These are phyloP conservation scores for Tylopilus plumbeoviolaceoides DNA, from an alignment of 768 basidiomycete species.

Conservation along the genomic window DNA sequence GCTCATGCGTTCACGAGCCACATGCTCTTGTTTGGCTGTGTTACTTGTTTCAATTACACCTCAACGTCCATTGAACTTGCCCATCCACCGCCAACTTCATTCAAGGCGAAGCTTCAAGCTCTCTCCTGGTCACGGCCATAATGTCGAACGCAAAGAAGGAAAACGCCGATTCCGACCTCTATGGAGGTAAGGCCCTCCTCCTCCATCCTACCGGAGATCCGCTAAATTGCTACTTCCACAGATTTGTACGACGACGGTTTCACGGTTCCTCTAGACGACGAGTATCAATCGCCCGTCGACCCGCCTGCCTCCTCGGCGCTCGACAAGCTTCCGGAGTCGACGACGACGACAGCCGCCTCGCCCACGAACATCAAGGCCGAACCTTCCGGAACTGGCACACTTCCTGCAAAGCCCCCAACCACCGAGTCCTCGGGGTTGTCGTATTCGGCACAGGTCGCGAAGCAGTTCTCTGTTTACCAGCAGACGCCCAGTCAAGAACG, in stretches of 20 bases:
- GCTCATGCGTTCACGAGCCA: neutral
- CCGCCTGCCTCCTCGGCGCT: slow-evolving; percentile 19
- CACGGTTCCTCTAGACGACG: slow-evolving; percentile 30
- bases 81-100: slow-evolving; percentile 7
- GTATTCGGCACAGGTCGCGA: slow-evolving; percentile 62
- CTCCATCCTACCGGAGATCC: neutral
- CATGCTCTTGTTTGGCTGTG: slow-evolving; percentile 25
- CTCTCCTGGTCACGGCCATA: neutral
- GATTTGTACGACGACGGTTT: slow-evolving; percentile 54
- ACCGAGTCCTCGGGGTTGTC: slow-evolving; percentile 36
- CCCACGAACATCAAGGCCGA: slow-evolving; percentile 22
- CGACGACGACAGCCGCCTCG: slow-evolving; percentile 16
- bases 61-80: neutral
- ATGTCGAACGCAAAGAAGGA: slow-evolving; percentile 27
- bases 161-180: slow-evolving; percentile 38
- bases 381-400: slow-evolving; percentile 15
- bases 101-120: neutral
- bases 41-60: neutral
- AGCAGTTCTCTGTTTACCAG: slow-evolving; percentile 60
- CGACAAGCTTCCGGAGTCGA: slow-evolving; percentile 16
- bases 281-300: slow-evolving; percentile 27
- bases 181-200: slow-evolving; percentile 38
- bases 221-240: slow-evolving; percentile 20
- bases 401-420: slow-evolving; percentile 28
- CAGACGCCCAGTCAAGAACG: slow-evolving; percentile 65